Conservation (phyloP, 306 rosid species). For the Prunus campanulata region DNA sequence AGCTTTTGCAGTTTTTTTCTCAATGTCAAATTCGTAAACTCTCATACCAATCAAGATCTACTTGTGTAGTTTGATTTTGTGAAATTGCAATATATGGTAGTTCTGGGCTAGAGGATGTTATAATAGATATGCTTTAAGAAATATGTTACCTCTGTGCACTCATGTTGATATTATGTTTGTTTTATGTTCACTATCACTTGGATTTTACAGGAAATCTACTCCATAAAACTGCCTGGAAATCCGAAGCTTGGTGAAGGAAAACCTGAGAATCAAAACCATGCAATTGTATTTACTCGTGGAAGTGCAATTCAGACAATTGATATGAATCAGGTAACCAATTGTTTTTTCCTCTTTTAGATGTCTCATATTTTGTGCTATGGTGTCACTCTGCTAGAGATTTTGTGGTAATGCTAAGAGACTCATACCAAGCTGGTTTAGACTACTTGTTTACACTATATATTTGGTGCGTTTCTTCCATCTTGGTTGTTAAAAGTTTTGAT, state of each 20-base stretch:
- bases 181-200: constrained; percentile 18
- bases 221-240: constrained; percentile 85
- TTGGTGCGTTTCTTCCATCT: not conserved
- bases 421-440: not conserved
- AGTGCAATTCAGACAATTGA: constrained; percentile 94
- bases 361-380: not conserved
- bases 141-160: not conserved
- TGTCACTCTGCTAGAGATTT: not conserved
- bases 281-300: constrained; percentile 92
- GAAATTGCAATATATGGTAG: not conserved
- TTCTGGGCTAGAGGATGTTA: not conserved
- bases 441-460: not conserved
- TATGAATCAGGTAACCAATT: constrained; percentile 82
- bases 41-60: no score
- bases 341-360: not conserved
- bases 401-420: not conserved
- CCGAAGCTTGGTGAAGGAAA: constrained; percentile 98
- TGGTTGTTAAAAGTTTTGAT: not conserved
- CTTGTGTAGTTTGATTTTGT: no score
- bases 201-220: constrained; percentile 72
- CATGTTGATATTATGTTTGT: not conserved
- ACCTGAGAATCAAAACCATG: constrained; percentile 98
- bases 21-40: no score
- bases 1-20: not conserved
- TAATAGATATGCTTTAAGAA: not conserved